Conservation (phyloP, 78 protist genomes). For the Dictyostelium intermedium region DNA sequence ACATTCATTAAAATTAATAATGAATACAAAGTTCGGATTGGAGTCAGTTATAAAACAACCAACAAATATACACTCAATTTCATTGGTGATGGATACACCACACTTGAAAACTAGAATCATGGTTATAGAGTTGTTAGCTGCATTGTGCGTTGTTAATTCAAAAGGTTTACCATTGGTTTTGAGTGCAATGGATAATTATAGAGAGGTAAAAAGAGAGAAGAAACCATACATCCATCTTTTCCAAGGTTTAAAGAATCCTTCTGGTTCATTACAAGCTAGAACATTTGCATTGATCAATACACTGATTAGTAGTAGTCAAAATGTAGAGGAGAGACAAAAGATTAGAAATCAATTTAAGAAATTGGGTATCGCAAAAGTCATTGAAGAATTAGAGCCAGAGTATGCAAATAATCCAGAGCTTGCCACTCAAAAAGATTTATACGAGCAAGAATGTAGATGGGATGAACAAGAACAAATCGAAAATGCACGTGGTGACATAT, state of each 20-base stretch:
- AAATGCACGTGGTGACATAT: slow-evolving; percentile 39
- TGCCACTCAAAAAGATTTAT: slow-evolving; percentile 43
- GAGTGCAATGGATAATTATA: slow-evolving; percentile 43
- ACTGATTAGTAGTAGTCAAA: slow-evolving; percentile 9
- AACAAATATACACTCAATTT: slow-evolving; percentile 23
- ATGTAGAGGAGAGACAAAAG: slow-evolving; percentile 22
- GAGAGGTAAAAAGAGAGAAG: slow-evolving; percentile 66
- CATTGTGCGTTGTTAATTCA: slow-evolving; percentile 39
- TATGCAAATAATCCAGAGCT: slow-evolving; percentile 38
- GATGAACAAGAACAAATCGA: slow-evolving; percentile 69
- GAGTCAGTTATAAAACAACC: slow-evolving; percentile 59
- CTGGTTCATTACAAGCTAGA: slow-evolving; percentile 9
- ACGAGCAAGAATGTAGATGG: slow-evolving; percentile 69
- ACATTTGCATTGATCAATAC: slow-evolving; percentile 72
- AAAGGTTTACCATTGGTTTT: slow-evolving; percentile 55
- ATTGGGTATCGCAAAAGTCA: slow-evolving; percentile 29
- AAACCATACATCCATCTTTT: slow-evolving; percentile 58
- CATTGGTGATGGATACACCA: slow-evolving; percentile 37
- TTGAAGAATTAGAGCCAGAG: slow-evolving; percentile 28
- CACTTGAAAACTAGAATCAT: slow-evolving; percentile 54
- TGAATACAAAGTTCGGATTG: slow-evolving; percentile 74
- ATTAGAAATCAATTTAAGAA: slow-evolving; percentile 55
- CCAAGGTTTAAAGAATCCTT: slow-evolving; percentile 15
- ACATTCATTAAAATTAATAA: slow-evolving; percentile 66
- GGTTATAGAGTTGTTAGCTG: slow-evolving; percentile 50